Evolutionary conservation across 2,329 filamentous ascomycete species (phyloP).

Genomic region (Colletotrichum cuscutae): DNA sequence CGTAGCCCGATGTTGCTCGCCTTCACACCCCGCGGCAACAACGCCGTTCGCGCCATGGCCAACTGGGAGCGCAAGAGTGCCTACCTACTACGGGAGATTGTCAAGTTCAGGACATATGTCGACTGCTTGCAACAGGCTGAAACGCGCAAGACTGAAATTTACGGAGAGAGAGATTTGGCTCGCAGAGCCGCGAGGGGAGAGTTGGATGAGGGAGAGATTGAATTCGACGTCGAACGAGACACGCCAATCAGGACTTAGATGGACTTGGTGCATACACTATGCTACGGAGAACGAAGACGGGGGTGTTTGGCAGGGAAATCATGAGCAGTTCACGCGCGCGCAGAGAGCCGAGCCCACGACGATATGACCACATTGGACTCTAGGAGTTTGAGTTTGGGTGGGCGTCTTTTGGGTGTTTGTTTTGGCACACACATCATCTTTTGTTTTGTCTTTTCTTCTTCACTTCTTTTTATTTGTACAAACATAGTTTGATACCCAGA

Average conservation of each 20-base stretch:
- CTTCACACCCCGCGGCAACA: constrained; percentile 85
- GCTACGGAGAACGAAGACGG: constrained; percentile 25
- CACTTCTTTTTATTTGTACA: constrained; percentile 17
- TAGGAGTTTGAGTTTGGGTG: constrained; percentile 21
- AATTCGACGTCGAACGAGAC: constrained; percentile 47
- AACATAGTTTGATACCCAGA: constrained; percentile 34
- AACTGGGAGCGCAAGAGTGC: constrained; percentile 98
- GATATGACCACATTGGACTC: constrained; percentile 21
- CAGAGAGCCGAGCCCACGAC: constrained; percentile 18
- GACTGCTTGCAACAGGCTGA: constrained; percentile 82
- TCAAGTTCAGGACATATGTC: constrained; percentile 96
- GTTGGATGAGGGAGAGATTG: constrained; percentile 52
- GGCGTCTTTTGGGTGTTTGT: constrained; percentile 3
- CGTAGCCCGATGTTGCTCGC: constrained; percentile 88
- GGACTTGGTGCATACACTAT: background rate
- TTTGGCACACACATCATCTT: background rate
- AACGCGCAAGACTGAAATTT: constrained; percentile 75
- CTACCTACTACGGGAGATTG: constrained; percentile 91
- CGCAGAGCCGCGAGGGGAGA: constrained; percentile 60
- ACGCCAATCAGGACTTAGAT: constrained; percentile 45
- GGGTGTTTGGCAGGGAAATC: background rate
- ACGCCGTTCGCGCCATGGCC: constrained; percentile 84
- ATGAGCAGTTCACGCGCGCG: background rate
- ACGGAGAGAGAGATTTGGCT: constrained; percentile 66
- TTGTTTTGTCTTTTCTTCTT: constrained; percentile 1